These are phyloP conservation scores for Amphibolis antarctica DNA, from an alignment of 106 monocot species.

Conservation along the genomic window DNA sequence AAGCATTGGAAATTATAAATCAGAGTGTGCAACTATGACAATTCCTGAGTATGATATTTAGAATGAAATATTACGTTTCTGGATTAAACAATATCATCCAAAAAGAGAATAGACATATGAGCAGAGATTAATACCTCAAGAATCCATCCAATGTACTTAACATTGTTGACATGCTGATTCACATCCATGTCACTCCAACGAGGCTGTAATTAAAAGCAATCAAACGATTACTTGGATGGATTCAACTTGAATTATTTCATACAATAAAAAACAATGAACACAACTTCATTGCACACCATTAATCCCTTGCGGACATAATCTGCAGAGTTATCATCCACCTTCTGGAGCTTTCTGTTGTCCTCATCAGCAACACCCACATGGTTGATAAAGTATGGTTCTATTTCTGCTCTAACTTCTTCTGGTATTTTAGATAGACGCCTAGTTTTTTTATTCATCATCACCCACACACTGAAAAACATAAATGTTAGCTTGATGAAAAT, in stretches of 20 bases:
- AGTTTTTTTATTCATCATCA: conserved; percentile 86
- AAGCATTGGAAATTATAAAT: no score
- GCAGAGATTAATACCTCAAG: conserved; percentile 54
- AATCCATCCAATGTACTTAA: conserved; percentile 96
- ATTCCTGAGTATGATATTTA: no score
- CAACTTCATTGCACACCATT: conserved; percentile 33
- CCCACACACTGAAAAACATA: conserved; percentile 52
- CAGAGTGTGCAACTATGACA: no score
- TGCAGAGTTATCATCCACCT: conserved; percentile 49
- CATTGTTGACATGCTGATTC: conserved; percentile 95
- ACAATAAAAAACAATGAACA: neutral
- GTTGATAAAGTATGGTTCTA: conserved; percentile 62
- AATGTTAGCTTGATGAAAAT: no score
- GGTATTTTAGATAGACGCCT: conserved; percentile 70
- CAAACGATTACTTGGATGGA: neutral
- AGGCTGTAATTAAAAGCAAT: conserved; percentile 38
- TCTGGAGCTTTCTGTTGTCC: conserved; percentile 62
- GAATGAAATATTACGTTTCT: no score
- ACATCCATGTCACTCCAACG: conserved; percentile 89
- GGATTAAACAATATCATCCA: no score
- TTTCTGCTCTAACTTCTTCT: conserved; percentile 70
- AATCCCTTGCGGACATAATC: conserved; percentile 58
- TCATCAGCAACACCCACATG: conserved; percentile 48
- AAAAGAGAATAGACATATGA: neutral
- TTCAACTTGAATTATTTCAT: no score